Conservation (phyloP, 768 basidiomycete species). For the Hydnum rufescens region DNA sequence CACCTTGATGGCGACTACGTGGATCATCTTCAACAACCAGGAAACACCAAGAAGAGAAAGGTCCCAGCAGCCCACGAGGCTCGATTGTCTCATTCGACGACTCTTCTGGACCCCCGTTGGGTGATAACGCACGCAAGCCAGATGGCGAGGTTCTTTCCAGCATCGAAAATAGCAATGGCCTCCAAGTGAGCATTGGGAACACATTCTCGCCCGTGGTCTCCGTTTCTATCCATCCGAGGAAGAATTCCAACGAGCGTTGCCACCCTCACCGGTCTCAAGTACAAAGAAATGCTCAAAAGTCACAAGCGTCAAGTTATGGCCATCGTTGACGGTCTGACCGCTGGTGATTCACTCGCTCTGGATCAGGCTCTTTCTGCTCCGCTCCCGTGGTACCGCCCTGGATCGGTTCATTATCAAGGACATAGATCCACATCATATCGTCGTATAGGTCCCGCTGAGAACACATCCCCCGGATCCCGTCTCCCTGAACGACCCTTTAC, state of each 20-base stretch:
- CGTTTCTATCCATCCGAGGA: neutral
- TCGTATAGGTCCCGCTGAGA: neutral
- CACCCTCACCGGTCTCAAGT: conserved; percentile 41
- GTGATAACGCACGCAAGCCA: conserved; percentile 14
- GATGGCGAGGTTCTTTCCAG: neutral
- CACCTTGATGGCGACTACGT: conserved; percentile 39
- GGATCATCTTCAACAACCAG: conserved; percentile 54
- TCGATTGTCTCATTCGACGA: neutral
- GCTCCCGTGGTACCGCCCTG: conserved; percentile 5
- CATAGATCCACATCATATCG: neutral
- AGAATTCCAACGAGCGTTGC: conserved; percentile 6
- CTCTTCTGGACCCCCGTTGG: conserved; percentile 14
- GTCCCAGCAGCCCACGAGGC: conserved; percentile 33
- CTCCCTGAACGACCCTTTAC: conserved; percentile 28
- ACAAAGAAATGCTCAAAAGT: conserved; percentile 51
- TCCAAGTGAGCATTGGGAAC: neutral
- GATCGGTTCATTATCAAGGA: too few relatives aligned
- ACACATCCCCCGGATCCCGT: neutral
- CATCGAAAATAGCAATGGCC: neutral
- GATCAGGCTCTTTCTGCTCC: conserved; percentile 52
- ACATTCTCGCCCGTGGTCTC: too few relatives aligned
- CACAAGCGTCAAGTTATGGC: conserved; percentile 47
- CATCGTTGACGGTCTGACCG: conserved; percentile 43
- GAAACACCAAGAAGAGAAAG: conserved; percentile 78
- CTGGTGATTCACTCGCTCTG: conserved; percentile 49